These are phyloP conservation scores for Aspergillus panamensis DNA, from an alignment of 495 filamentous ascomycete genomes.

Conservation along the genomic window DNA sequence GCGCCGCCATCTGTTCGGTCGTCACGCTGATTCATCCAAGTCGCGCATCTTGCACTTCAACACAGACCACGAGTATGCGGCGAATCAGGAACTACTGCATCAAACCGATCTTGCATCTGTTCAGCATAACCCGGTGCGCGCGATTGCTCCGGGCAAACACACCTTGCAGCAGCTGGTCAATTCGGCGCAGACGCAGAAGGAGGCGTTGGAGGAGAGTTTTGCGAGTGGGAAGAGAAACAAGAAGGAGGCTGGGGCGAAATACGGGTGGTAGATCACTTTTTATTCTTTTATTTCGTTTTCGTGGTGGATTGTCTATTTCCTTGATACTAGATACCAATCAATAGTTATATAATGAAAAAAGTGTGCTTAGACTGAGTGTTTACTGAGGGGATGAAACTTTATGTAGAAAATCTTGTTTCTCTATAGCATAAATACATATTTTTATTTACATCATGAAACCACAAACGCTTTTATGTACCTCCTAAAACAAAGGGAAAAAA, in stretches of 20 bases:
- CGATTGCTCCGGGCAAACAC: conserved; percentile 86
- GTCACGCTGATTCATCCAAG: conserved; percentile 39
- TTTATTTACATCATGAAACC: not conserved
- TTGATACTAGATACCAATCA: not conserved
- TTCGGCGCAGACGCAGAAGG: conserved; percentile 71
- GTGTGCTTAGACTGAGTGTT: not conserved
- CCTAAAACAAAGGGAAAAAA: not conserved
- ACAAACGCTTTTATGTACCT: conserved; percentile 17
- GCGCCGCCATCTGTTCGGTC: conserved; percentile 79
- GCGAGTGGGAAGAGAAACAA: conserved; percentile 68
- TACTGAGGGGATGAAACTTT: not conserved
- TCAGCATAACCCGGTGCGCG: conserved; percentile 75
- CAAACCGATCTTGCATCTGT: conserved; percentile 56
- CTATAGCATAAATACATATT: conserved; percentile 1
- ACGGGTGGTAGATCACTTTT: conserved; percentile 63
- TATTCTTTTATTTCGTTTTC: not conserved
- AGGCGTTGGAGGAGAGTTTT: conserved; percentile 86
- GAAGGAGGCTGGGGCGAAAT: conserved; percentile 72
- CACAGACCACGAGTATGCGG: conserved; percentile 77
- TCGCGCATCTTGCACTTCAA: conserved; percentile 71
- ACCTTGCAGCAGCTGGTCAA: conserved; percentile 82
- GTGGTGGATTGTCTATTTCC: not conserved
- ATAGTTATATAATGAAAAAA: not conserved
- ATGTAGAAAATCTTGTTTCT: conserved; percentile 1
- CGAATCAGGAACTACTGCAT: conserved; percentile 59